Base-by-base conservation (phyloP, 106 monocot genomes). In the Apostasia ramifera region DNA sequence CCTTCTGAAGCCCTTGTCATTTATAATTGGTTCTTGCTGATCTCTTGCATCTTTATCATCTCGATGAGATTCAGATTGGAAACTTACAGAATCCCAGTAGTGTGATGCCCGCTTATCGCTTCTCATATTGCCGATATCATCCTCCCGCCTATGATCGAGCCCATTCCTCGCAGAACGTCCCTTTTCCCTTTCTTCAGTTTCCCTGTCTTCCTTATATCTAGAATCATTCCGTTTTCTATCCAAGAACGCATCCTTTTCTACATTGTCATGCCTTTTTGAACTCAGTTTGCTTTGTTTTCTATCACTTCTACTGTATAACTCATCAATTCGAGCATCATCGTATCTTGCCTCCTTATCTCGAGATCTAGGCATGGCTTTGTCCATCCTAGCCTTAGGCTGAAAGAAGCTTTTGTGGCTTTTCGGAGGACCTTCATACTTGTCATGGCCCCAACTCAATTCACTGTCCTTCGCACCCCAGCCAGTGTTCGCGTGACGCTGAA, bases 381-480 rank as follows among this genome's bases (percentile, higher is more conserved):
- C 74, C 40, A 45, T 39, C 5, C 52, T 43, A 57, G 26, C 26
- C 26, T 10, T 47, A 1, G 15, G 47, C 0, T 26, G 26, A 26
- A 39, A 55, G 43, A 62, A 66, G 8, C 62, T 75, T 42, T 53
- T 76, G 42, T 61, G 67, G 42, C 67, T 68, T 67, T 55, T 79
- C 59, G 65, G 63, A 58, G 61, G 75, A 57, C 47, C 75, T 4
- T 56, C 76, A 26, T 74, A 64, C 54, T 12, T 82, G 45, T 86
- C 77, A 15, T 83, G 67, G 10, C 70, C 73, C 87, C 87, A 83
- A 67, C 71, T 83, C 52, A 79, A 47, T 10, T 76, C 44, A 0
- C 53, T 67, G 8, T 87, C 87, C 54, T 77, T 76, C 15, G 76
- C n/a, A 59, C 87, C 87, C 86, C 86, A 86, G 5, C 74, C 80